Evolutionary conservation across 306 rosid species (phyloP), one percentile per base, ranked within the genome.

Genomic region (Castanospermum australe): DNA sequence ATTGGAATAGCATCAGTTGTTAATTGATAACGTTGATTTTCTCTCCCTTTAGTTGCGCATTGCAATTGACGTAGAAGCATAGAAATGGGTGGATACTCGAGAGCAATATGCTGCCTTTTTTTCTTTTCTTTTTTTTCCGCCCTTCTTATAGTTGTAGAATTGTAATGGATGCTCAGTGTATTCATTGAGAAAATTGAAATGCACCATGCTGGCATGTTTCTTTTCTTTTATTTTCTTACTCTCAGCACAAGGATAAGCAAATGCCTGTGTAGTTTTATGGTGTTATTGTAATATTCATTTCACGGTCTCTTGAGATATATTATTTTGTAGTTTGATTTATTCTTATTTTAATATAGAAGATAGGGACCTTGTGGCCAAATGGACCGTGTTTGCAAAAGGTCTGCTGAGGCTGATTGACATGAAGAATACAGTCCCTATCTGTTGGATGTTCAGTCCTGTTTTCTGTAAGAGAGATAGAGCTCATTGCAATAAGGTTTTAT

Each of bases 111-210:
- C 30, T 63, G 63, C 14, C 33, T 35, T 12, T 24, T 13, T 71
- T 52, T 13, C 66, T 22, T 5, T 69, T 8, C 18, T 32, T 21
- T 14, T 21, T 15, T 69, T 39, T 47, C 33, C 10, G 71, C 8
- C 2, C 30, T 18, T 2, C 35, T 25, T 51, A 5, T 73, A 67
- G 71, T 22, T 81, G 77, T 47, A 30, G n/a, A 32, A 35, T 50
- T 50, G 51, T 21, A 62, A 18, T 65, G 51, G 60, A 73, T 73
- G 77, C 30, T 78, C n/a, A n/a, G n/a, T n/a, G 62, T 54, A 21
- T 78, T 65, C 33, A 5, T 54, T 71, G 38, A 41, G 28, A 77
- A 35, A 52, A 21, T 47, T 77, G 44, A 18, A 24, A 59, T 61
- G 63, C 56, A 52, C 17, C 15, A 2, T 72, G 67, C 18, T 42